A percentile compares a stretch with the other conserved stretches of the same genome.
Conservation (phyloP, 345 rosid genomes). For the Rhizophora apiculata region DNA sequence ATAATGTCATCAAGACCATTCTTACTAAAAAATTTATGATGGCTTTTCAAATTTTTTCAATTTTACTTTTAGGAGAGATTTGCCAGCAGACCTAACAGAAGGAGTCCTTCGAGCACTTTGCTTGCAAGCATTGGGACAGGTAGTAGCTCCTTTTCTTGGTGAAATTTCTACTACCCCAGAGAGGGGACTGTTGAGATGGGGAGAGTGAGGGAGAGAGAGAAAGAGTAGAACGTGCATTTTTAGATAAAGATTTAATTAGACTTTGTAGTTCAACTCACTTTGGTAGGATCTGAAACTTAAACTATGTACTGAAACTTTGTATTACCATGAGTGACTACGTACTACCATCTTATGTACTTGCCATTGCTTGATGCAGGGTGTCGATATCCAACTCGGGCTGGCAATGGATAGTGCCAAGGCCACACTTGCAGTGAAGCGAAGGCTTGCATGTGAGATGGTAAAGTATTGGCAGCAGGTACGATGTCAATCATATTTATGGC, state of each 20-base stretch:
- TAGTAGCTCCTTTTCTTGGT: slow-evolving; percentile 27
- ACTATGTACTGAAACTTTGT: no score
- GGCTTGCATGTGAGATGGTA: slow-evolving; percentile 99
- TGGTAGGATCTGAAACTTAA: no score
- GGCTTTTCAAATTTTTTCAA: slow-evolving; percentile 4
- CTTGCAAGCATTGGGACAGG: slow-evolving; percentile 97
- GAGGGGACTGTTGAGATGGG: no score
- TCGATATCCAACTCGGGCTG: slow-evolving; percentile 97
- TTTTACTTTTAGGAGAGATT: slow-evolving; percentile 59
- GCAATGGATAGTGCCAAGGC: slow-evolving; percentile 98
- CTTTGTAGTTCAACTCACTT: no score
- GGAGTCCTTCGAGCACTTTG: slow-evolving; percentile 91
- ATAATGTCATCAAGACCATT: slow-evolving; percentile 8
- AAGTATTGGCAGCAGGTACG: slow-evolving; percentile 99
- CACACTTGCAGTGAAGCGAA: slow-evolving; percentile 96
- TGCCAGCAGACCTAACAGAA: slow-evolving; percentile 90
- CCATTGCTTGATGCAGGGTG: slow-evolving; percentile 55
- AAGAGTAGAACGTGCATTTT: no score
- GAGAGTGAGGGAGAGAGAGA: no score
- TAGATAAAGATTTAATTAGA: no score
- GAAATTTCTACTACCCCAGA: not conserved
- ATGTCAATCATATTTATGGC: not conserved
- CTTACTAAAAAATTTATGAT: slow-evolving; percentile 7
- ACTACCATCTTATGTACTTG: not conserved
- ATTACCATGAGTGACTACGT: no score